Evolutionary conservation across 2,329 filamentous ascomycete genomes (phyloP).

Genomic region (Aurifilum marmelostoma): DNA sequence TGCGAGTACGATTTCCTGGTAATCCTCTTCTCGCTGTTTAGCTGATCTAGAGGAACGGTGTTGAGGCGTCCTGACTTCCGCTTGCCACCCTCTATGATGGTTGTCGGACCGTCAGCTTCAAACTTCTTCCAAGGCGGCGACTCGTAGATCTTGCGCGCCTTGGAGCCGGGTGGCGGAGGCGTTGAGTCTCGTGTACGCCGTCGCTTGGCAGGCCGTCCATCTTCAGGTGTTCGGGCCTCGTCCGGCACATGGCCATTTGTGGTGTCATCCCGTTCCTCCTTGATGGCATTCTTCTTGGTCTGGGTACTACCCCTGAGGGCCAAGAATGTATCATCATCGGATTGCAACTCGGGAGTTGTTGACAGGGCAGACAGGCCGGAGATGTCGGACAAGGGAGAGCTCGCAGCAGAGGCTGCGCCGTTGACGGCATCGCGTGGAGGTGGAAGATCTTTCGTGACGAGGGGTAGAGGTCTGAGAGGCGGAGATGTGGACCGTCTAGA

Average conservation of each 20-base stretch:
- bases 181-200: constrained; percentile 60
- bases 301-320: neutral
- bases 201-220: constrained; percentile 65
- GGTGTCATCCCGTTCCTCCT: constrained; percentile 28
- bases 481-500: constrained; percentile 4
- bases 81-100: constrained; percentile 74
- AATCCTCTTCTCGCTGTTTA: constrained; percentile 54
- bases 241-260: constrained; percentile 29
- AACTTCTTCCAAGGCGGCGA: constrained; percentile 96
- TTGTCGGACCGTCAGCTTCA: constrained; percentile 82
- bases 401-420: constrained; percentile 16
- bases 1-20: constrained; percentile 51
- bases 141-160: constrained; percentile 54
- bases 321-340: neutral
- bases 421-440: constrained; percentile 7
- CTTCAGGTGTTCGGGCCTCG: constrained; percentile 37
- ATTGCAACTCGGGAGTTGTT: constrained; percentile 21
- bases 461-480: constrained; percentile 15
- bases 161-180: constrained; percentile 39
- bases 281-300: constrained; percentile 36
- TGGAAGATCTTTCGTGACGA: constrained; percentile 19
- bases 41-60: constrained; percentile 55
- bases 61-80: constrained; percentile 70
- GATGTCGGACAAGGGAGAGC: constrained; percentile 25
- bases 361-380: constrained; percentile 22